These are phyloP conservation scores for Fusarium temperatum DNA, from an alignment of 2,329 filamentous ascomycete genomes.

Conservation along the genomic window DNA sequence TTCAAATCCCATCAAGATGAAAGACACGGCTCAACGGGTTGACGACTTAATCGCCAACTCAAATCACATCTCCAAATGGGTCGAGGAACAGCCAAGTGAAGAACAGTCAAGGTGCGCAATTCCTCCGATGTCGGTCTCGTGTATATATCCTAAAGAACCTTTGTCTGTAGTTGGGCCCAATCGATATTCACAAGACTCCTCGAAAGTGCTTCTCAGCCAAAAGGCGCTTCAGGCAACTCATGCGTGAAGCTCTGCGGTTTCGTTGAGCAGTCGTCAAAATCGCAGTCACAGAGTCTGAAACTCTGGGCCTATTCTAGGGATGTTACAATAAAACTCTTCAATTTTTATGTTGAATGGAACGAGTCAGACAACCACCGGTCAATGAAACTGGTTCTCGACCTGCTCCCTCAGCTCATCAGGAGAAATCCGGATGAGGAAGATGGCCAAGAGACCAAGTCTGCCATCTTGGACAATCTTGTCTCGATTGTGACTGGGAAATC, in stretches of 20 bases:
- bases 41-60: constrained; percentile 50
- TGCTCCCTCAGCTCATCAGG: constrained; percentile 60
- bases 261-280: constrained; percentile 66
- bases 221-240: constrained; percentile 64
- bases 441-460: constrained; percentile 52
- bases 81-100: constrained; percentile 51
- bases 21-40: constrained; percentile 41
- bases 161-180: constrained; percentile 45
- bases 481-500: constrained; percentile 69
- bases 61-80: constrained; percentile 52
- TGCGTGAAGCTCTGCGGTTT: constrained; percentile 69
- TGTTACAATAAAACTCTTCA: constrained; percentile 62
- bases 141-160: constrained; percentile 36
- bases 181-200: constrained; percentile 60
- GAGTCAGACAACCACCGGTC: constrained; percentile 72
- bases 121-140: constrained; percentile 11
- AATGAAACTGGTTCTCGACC: constrained; percentile 69
- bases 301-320: constrained; percentile 62
- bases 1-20: constrained; percentile 27
- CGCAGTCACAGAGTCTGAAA: constrained; percentile 52
- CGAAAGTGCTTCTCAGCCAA: constrained; percentile 60
- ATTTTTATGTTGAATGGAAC: constrained; percentile 73
- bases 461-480: constrained; percentile 62
- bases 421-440: constrained; percentile 58
- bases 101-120: constrained; percentile 50